Conservation (phyloP, 2,329 filamentous ascomycete species). For the Sarocladiaceae sp. region DNA sequence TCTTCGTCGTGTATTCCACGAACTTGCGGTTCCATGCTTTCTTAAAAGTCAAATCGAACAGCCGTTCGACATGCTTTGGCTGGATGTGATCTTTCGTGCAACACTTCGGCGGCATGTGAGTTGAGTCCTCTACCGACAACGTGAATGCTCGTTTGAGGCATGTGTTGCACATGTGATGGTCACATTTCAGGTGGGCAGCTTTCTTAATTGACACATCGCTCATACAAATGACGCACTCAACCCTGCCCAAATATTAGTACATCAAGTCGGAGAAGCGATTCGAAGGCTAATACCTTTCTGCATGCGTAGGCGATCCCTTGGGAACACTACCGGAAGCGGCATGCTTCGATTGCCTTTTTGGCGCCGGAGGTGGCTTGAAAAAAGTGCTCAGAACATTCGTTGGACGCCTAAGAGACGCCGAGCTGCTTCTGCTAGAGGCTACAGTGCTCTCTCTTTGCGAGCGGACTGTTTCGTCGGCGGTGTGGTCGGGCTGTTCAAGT, state of each 20-base stretch:
- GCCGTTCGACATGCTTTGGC: conserved; percentile 67
- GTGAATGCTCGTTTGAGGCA: conserved; percentile 74
- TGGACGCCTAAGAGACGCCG: not conserved
- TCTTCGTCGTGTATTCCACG: conserved; percentile 68
- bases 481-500: not conserved
- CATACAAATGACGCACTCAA: conserved; percentile 70
- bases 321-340: not conserved
- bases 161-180: conserved; percentile 74
- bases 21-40: conserved; percentile 77
- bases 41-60: conserved; percentile 74
- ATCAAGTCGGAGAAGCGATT: too few relatives aligned
- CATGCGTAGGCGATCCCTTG: not conserved
- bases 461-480: not conserved
- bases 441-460: not conserved
- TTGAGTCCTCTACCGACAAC: conserved; percentile 70
- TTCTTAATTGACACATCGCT: conserved; percentile 61
- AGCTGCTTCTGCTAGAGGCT: conserved; percentile 1
- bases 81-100: conserved; percentile 72
- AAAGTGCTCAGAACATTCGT: not conserved
- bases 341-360: conserved; percentile 2
- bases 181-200: conserved; percentile 69
- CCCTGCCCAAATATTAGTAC: conserved; percentile 34
- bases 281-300: not conserved
- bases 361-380: not conserved
- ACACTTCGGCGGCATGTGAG: conserved; percentile 81